Base-by-base conservation (phyloP, 768 basidiomycete species). In the Termitomyces sp. region DNA sequence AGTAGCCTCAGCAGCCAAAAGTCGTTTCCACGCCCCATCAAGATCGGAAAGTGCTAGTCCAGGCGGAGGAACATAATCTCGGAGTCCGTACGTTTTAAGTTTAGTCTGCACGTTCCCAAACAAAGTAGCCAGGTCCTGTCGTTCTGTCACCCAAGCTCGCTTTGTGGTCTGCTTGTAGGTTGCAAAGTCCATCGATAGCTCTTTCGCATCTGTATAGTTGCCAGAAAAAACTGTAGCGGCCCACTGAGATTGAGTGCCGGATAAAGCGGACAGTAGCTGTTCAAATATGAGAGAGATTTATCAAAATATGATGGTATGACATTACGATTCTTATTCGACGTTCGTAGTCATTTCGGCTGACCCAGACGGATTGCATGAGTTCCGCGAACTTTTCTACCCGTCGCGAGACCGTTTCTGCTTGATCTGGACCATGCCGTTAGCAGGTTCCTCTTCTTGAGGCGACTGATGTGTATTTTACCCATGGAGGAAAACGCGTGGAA, bases 401-500 rank as follows among this genome's bases (percentile, higher is more conserved):
- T 50, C 95, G 83, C 1, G 94, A 89, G 19, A 94, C 94, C 0
- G 94, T 97, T 70, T 98, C 93, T 5, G 91, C 89, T 70, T 97
- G 95, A 64, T 98, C 96, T 97, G 61, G 23, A 10, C 23, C 19
- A 38, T 43, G 33, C 49, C 15, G 43, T 64, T 42, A 59, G 55
- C 57, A 43, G 37, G 30, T 40, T 41, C 35, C 10, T 23, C 23
- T 35, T n/a, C 17, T 5, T 17, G 7, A 17, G 26, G 46, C 3
- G 17, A 47, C 11, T 12, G 8, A 19, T 28, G 59, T n/a, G 0
- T 10, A 50, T 50, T 33, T 50, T 62, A 95, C 95, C 93, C 88
- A 97, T 95, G 0, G 91, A 87, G 0, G 94, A 96, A 70, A 99
- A 99, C 0, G 96, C 95, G 67, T 98, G 97, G 78, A 99, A 99